phyloP scores from a whole-genome alignment of 1,284 basidiomycete species.

The Ceratobasidium sp. region DNA sequence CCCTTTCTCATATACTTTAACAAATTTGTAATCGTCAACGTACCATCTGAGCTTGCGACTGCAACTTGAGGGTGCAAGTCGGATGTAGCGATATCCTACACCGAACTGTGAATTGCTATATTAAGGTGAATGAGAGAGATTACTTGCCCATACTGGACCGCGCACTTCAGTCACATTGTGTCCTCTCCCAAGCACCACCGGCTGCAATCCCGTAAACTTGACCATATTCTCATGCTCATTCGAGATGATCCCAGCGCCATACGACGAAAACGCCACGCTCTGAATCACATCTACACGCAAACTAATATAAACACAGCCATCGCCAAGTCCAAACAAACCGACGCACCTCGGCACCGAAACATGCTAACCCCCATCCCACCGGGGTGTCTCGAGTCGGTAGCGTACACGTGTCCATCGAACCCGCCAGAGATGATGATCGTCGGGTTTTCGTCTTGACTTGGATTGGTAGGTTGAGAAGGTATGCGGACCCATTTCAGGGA shows the following conservation, averaged over 20 bases:
- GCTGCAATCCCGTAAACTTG: slow-evolving; percentile 75
- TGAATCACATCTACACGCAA: slow-evolving; percentile 71
- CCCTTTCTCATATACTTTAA: slow-evolving; percentile 74
- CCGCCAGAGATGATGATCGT: slow-evolving; percentile 78
- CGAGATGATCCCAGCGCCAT: slow-evolving; percentile 71
- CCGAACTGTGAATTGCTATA: slow-evolving; percentile 8
- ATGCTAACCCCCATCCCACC: slow-evolving; percentile 64
- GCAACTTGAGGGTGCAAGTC: slow-evolving; percentile 89
- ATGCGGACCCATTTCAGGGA: slow-evolving; percentile 75
- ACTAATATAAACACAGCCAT: slow-evolving; percentile 54
- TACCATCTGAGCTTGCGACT: slow-evolving; percentile 83
- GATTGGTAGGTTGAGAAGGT: slow-evolving; percentile 66
- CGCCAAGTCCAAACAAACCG: background rate
- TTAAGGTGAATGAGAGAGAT: slow-evolving; percentile 13
- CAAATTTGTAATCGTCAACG: slow-evolving; percentile 75
- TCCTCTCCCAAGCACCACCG: slow-evolving; percentile 77
- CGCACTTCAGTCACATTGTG: slow-evolving; percentile 75
- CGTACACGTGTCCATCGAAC: slow-evolving; percentile 77
- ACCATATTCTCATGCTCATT: slow-evolving; percentile 82
- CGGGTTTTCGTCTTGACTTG: slow-evolving; percentile 66
- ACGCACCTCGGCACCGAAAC: slow-evolving; percentile 72
- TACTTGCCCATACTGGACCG: slow-evolving; percentile 82
- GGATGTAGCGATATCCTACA: slow-evolving; percentile 75
- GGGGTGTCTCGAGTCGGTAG: slow-evolving; percentile 78
- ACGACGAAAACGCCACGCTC: slow-evolving; percentile 70